A percentile compares a stretch with the other conserved stretches of the same genome.
Conservation (phyloP, 1,284 basidiomycete species). For the Earliella scabrosa region DNA sequence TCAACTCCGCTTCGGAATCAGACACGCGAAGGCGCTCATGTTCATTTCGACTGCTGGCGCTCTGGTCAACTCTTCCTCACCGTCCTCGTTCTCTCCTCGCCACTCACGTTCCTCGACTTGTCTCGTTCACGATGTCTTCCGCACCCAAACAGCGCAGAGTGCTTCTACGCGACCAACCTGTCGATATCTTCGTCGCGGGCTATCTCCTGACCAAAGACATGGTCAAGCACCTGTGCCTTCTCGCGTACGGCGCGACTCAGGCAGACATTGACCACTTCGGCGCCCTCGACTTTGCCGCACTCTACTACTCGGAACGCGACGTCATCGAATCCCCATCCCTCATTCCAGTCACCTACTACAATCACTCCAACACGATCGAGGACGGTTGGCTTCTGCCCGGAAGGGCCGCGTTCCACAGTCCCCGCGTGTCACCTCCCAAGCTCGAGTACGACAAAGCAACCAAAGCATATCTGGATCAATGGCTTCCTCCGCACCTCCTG, state of each 20-base stretch:
- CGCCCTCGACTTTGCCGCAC: neutral
- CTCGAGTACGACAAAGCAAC: neutral
- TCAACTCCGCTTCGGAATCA: too few species aligned
- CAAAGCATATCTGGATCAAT: neutral
- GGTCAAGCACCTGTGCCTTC: neutral
- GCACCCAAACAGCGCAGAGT: too few species aligned
- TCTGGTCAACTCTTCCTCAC: too few species aligned
- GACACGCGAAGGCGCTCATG: too few species aligned
- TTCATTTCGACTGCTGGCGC: too few species aligned
- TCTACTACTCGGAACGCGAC: neutral
- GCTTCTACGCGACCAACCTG: too few species aligned
- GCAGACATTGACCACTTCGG: neutral
- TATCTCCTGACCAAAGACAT: neutral
- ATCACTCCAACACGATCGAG: neutral
- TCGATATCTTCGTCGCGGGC: neutral
- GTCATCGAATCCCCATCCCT: neutral
- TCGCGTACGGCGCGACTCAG: neutral
- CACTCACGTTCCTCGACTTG: too few species aligned
- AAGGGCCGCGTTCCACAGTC: neutral
- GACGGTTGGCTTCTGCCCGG: neutral
- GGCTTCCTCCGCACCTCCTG: neutral
- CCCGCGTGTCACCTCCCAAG: neutral
- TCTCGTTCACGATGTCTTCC: too few species aligned
- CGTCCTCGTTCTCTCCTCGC: too few species aligned
- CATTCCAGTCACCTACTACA: neutral